Evolutionary conservation across 2,329 filamentous ascomycete genomes (phyloP), one percentile per base, ranked within the genome.

Genomic region (Dothistroma pini): DNA sequence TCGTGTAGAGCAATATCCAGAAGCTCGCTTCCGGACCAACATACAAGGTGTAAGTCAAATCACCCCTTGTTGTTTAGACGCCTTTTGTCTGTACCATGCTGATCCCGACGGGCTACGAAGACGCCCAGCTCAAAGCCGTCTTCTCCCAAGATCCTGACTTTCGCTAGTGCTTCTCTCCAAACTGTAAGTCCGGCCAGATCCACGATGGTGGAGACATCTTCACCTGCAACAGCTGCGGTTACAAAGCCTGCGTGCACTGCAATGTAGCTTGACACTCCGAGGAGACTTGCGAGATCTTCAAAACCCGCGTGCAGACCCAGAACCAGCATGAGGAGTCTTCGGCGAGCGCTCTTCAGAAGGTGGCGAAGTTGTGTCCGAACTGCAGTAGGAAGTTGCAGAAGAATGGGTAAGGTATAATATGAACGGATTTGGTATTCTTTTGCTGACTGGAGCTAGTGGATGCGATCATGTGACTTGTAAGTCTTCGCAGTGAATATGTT

Each of bases 381-480:
- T 72, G 70, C 51, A 44, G 52, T 6, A 54, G 57, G 50, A 67
- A 59, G 49, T 63, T 71, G 32, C 55, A 69, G 58, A 69, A 69
- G 56, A 59, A 62, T 29, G 57, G 58, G 62, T 66, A 34, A 52
- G 60, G 62, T 52, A 19, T 19, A 19, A 12, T 50, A 21, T n/a
- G 8, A 19, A 29, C 25, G 31, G 14, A 35, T 31, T 29, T 14
- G 14, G 21, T 31, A 14, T 29, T 29, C 29, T n/a, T 11, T 10
- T 55, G 56, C 57, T 63, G 48, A 63, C 57, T 8, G 16, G n/a
- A 14, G 32, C 11, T 25, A 62, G 59, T 19, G 70, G 70, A 7
- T 72, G 71, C 58, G 64, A 71, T 52, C 44, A 58, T 32, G 56
- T 61, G 60, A 62, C 49, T 4, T 72, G 70, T 67, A 54, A 66